These are phyloP conservation scores for Euclidium syriacum DNA, from an alignment of 345 rosid genomes.

Conservation along the genomic window DNA sequence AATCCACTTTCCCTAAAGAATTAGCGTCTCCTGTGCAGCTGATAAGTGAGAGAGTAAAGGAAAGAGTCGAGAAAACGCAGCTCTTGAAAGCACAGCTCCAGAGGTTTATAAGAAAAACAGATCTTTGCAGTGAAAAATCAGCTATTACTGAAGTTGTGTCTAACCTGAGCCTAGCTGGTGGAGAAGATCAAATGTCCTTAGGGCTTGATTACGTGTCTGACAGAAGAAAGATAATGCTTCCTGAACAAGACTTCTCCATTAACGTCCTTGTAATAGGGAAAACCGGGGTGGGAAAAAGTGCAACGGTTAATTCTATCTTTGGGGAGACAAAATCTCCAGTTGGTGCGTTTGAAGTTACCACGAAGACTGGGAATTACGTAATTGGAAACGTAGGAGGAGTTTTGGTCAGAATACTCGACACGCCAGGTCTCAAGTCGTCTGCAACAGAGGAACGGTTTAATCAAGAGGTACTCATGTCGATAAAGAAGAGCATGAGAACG, in stretches of 20 bases:
- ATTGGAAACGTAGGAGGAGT: constrained; percentile 49
- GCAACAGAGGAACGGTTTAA: constrained; percentile 46
- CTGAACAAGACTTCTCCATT: constrained; percentile 50
- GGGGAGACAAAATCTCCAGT: constrained; percentile 41
- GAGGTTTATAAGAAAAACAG: constrained; percentile 45
- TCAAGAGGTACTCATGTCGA: constrained; percentile 45
- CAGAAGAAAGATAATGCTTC: constrained; percentile 33
- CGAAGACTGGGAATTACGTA: constrained; percentile 42
- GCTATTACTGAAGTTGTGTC: constrained; percentile 41
- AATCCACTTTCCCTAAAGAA: constrained; percentile 23
- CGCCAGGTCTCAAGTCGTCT: constrained; percentile 65
- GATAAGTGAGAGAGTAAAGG: constrained; percentile 41
- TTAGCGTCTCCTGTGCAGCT: constrained; percentile 12
- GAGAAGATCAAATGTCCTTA: constrained; percentile 19
- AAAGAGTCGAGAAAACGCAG: constrained; percentile 42
- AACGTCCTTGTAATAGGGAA: constrained; percentile 70
- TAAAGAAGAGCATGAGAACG: constrained; percentile 46
- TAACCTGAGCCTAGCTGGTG: constrained; percentile 27
- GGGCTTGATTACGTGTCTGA: constrained; percentile 34
- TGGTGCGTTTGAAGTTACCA: constrained; percentile 52
- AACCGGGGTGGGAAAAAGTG: constrained; percentile 88
- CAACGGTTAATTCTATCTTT: constrained; percentile 67
- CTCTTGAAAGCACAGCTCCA: constrained; percentile 48
- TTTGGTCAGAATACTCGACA: constrained; percentile 50
- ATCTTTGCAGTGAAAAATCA: constrained; percentile 40